Base-by-base conservation (phyloP, 345 rosid genomes). In the Lumnitzera racemosa region DNA sequence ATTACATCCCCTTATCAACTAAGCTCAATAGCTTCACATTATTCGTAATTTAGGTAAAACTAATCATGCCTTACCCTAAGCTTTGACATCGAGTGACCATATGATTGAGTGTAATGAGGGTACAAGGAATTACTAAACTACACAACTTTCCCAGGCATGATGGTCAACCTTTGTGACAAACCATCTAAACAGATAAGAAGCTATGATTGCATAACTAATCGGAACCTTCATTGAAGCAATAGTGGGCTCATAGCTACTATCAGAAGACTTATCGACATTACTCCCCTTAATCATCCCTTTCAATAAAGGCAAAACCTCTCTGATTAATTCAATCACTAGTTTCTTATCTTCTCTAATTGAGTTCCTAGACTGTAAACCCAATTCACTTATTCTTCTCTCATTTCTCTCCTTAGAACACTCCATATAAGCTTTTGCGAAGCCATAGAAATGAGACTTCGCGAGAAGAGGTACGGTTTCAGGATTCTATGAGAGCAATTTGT, bases 11-110 rank as follows among this genome's bases (percentile, higher is more conserved):
- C 84, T 53, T 78, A 92, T 58, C 55, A 61, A 56, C 83, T 67
- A 49, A 89, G 73, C 63, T 84, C 95, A 54, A 71, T 61, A 13
- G 78, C 72, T 71, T 78, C 70, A 86, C 86, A 64, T 75, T 81
- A 68, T 75, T 86, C 0, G 79, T 90, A 2, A 90, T 70, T 63
- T 86, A 83, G 54, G 77, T 72, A 62, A 87, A 75, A 62, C 79
- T 72, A 73, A 90, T 79, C 90, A 87, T 86, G 56, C 99, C 96
- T 69, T 92, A 95, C 99, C 96, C 70, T 92, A 95, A 14, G 84
- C 99, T 78, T 94, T 94, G 65, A 94, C 90, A 70, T 76, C 78
- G 0, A 91, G 83, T 11, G 96, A 90, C 97, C 95, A 94, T 20
- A 74, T 90, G 97, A 72, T 94, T 95, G 61, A 90, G 84, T n/a